phyloP scores from a whole-genome alignment of 805 yeast genomes.

The Schwanniomyces polymorphus region DNA sequence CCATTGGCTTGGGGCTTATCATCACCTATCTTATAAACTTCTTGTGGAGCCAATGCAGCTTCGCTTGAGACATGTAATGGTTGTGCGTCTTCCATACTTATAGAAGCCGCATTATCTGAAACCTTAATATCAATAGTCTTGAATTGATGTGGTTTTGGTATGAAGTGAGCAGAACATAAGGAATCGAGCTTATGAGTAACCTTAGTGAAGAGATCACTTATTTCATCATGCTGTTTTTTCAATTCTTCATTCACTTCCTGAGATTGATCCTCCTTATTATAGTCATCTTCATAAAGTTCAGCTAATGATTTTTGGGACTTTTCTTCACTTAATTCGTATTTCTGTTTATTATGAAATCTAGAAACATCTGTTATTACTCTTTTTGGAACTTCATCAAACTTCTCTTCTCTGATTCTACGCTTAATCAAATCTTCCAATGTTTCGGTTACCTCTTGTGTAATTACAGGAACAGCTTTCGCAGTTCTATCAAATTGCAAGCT shows the following conservation, averaged over 20 bases:
- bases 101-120: conserved; percentile 61
- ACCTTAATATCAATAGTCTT: conserved; percentile 79
- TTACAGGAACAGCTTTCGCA: conserved; percentile 93
- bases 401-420: conserved; percentile 69
- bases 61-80: conserved; percentile 79
- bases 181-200: conserved; percentile 79
- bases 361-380: conserved; percentile 67
- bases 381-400: conserved; percentile 83
- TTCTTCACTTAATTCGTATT: conserved; percentile 73
- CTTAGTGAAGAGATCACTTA: conserved; percentile 59
- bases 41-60: conserved; percentile 90
- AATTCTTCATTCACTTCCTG: conserved; percentile 62
- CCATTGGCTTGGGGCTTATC: conserved; percentile 30
- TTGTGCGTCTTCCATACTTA: conserved; percentile 94
- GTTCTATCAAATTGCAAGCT: conserved; percentile 89
- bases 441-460: conserved; percentile 86
- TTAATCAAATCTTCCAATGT: conserved; percentile 85
- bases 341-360: conserved; percentile 46
- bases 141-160: conserved; percentile 81
- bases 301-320: conserved; percentile 89
- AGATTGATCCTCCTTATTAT: conserved; percentile 41
- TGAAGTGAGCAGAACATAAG: conserved; percentile 88
- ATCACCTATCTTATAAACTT: conserved; percentile 64
- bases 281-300: conserved; percentile 87
- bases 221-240: conserved; percentile 74